Evolutionary conservation across 768 basidiomycete species (phyloP).

Genomic region (Pholiota microspora): DNA sequence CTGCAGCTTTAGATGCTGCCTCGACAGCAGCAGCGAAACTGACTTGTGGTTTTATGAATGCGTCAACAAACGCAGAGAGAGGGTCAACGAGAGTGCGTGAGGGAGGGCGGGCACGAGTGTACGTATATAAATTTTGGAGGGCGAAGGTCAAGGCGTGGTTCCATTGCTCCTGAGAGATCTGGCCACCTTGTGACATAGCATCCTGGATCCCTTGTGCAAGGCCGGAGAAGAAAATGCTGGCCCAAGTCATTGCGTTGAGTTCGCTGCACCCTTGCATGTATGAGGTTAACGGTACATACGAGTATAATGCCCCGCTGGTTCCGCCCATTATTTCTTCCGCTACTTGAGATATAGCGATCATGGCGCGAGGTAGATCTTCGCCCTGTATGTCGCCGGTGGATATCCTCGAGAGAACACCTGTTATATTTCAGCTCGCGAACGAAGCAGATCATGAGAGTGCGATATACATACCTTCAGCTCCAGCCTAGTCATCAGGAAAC

Average conservation of each 20-base stretch:
- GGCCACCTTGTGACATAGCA: conserved; percentile 26
- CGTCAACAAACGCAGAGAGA: conserved; percentile 69
- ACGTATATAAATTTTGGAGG: conserved; percentile 64
- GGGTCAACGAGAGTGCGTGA: conserved; percentile 94
- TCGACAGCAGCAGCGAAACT: conserved; percentile 43
- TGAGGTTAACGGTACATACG: too few relatives aligned
- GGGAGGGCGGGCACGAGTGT: conserved; percentile 87
- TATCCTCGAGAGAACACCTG: conserved; percentile 63
- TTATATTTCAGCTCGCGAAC: too few relatives aligned
- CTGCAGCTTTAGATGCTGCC: conserved; percentile 65
- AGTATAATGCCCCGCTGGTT: conserved; percentile 88
- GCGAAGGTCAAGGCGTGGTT: conserved; percentile 54
- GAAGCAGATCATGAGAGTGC: too few relatives aligned
- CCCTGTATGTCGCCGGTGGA: conserved; percentile 56
- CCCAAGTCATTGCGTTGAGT: background rate
- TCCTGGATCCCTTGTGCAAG: conserved; percentile 71
- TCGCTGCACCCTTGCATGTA: too few relatives aligned
- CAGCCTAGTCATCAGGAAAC: conserved; percentile 39
- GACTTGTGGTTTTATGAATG: conserved; percentile 28
- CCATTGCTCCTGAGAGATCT: conserved; percentile 59
- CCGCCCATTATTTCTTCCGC: conserved; percentile 89
- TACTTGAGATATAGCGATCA: conserved; percentile 68
- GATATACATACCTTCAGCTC: conserved; percentile 56
- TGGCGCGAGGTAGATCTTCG: conserved; percentile 58
- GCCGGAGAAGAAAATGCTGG: conserved; percentile 88